Percentiles rank a stretch among this genome's conserved stretches.
These are phyloP conservation scores for Coemansia sp. DNA, from an alignment of 192 early-diverging fungal species.

Conservation along the genomic window DNA sequence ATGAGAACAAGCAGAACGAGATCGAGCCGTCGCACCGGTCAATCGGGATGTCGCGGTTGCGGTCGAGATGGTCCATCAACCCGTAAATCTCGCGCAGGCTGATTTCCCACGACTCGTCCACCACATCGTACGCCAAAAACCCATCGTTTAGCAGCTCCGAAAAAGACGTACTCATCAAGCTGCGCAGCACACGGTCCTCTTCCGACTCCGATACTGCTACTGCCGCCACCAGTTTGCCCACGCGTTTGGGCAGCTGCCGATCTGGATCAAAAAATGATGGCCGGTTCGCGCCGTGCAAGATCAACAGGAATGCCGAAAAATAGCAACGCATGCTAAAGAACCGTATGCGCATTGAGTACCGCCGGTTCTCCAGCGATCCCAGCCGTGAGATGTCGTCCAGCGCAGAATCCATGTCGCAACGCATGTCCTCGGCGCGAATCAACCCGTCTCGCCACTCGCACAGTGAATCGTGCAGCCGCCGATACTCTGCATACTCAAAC, in stretches of 20 bases:
- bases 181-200: constrained; percentile 40
- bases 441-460: constrained; percentile 25
- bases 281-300: constrained; percentile 44
- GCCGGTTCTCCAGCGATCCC: constrained; percentile 35
- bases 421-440: constrained; percentile 34
- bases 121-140: constrained; percentile 38
- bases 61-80: constrained; percentile 36
- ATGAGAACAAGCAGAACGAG: constrained; percentile 40
- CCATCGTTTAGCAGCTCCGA: constrained; percentile 50
- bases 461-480: constrained; percentile 21
- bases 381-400: constrained; percentile 16
- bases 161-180: constrained; percentile 30
- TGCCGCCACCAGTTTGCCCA: constrained; percentile 10
- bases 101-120: constrained; percentile 42
- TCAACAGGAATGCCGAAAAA: constrained; percentile 24
- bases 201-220: constrained; percentile 12
- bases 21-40: constrained; percentile 45
- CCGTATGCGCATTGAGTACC: constrained; percentile 42
- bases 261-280: constrained; percentile 41
- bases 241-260: constrained; percentile 12
- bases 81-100: constrained; percentile 32
- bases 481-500: constrained; percentile 41
- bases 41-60: constrained; percentile 47
- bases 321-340: constrained; percentile 52
- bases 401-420: constrained; percentile 1